A percentile compares a stretch with the other conserved stretches of the same genome.
Evolutionary conservation across 495 filamentous ascomycete species (phyloP).

Genomic region (Aspergillus taichungensis): DNA sequence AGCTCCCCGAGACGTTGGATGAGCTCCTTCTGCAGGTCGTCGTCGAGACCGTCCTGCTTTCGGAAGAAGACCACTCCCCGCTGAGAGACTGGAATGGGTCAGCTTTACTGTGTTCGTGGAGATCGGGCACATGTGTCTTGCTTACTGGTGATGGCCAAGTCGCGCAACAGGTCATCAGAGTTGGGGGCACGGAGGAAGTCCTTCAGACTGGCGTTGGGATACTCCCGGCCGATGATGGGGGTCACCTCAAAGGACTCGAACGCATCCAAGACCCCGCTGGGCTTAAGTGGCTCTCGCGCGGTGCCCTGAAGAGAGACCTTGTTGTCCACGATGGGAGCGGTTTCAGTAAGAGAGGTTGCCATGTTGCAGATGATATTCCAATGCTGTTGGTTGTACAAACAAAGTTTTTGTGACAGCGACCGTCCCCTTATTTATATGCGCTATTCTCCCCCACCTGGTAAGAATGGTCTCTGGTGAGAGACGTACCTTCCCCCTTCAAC

Average conservation of each 20-base stretch:
- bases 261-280: slow-evolving; percentile 45
- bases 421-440: neutral
- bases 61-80: slow-evolving; percentile 80
- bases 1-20: slow-evolving; percentile 53
- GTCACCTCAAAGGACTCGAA: slow-evolving; percentile 58
- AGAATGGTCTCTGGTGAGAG: too few species aligned
- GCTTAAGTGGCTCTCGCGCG: slow-evolving; percentile 34
- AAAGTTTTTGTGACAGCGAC: neutral
- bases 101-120: neutral
- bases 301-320: slow-evolving; percentile 8
- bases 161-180: slow-evolving; percentile 55
- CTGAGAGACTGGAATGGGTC: slow-evolving; percentile 52
- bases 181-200: slow-evolving; percentile 54
- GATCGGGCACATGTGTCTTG: neutral
- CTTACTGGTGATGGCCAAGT: slow-evolving; percentile 58
- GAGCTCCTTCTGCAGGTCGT: slow-evolving; percentile 61
- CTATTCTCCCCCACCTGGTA: too few species aligned
- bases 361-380: slow-evolving; percentile 4
- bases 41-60: slow-evolving; percentile 54
- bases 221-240: slow-evolving; percentile 61
- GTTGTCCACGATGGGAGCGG: slow-evolving; percentile 10
- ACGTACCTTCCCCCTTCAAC: too few species aligned
- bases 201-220: slow-evolving; percentile 46
- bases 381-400: neutral
- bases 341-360: slow-evolving; percentile 18